Evolutionary conservation across 768 basidiomycete genomes (phyloP).

Genomic region (Megacollybia marginata): DNA sequence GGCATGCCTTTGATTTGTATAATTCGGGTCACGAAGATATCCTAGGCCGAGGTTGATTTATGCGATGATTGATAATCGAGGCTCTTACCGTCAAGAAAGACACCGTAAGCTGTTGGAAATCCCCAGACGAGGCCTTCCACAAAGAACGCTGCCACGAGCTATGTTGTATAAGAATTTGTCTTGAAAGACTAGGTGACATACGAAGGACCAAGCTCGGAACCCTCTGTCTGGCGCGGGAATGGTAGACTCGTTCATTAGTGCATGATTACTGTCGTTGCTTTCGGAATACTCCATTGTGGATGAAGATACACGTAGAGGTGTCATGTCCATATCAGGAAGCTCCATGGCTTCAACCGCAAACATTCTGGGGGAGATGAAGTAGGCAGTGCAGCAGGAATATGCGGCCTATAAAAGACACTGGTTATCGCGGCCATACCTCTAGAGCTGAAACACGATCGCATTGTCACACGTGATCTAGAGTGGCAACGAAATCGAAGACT

Average conservation of each 20-base stretch:
- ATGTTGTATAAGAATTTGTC: background rate
- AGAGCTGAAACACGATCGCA: too few relatives aligned
- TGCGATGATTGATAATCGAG: background rate
- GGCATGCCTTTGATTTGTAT: constrained; percentile 13
- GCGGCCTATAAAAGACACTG: too few relatives aligned
- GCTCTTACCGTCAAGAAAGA: constrained; percentile 18
- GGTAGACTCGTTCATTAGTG: constrained; percentile 8
- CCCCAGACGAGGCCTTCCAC: constrained; percentile 22
- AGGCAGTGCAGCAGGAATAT: too few relatives aligned
- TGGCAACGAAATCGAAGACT: too few relatives aligned
- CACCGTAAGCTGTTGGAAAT: constrained; percentile 19
- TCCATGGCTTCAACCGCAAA: too few relatives aligned
- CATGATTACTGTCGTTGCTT: too few relatives aligned
- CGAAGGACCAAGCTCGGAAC: constrained; percentile 19
- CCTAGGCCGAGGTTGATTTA: constrained; percentile 1
- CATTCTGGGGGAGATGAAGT: too few relatives aligned
- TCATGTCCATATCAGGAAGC: too few relatives aligned
- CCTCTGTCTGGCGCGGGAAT: constrained; percentile 16
- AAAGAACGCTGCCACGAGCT: constrained; percentile 19
- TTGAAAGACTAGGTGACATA: constrained; percentile 3
- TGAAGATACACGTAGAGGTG: too few relatives aligned
- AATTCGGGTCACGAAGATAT: constrained; percentile 17
- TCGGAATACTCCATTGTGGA: too few relatives aligned
- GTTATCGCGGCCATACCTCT: too few relatives aligned
- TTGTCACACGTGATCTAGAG: too few relatives aligned